phyloP scores from a whole-genome alignment of 176 grass and related monocot genomes.

The Oryza meridionalis region DNA sequence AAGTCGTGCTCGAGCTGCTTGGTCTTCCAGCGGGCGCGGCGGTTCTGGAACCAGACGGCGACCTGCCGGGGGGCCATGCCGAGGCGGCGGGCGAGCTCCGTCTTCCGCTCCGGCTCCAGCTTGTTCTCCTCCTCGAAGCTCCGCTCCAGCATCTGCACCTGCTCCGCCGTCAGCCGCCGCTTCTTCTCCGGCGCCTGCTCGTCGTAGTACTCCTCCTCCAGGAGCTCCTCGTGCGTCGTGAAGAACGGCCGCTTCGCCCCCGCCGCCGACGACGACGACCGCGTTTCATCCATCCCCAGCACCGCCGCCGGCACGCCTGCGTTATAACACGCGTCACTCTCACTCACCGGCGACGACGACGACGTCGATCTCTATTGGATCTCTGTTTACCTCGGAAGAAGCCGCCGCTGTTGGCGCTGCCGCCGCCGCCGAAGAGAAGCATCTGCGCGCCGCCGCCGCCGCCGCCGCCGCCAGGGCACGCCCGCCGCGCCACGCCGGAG shows the following conservation, averaged over 20 bases:
- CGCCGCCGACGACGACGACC: background rate
- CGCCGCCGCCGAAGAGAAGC: conserved; percentile 58
- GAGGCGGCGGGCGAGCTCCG: conserved; percentile 70
- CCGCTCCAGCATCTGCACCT: conserved; percentile 70
- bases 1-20: conserved; percentile 96
- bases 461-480: background rate
- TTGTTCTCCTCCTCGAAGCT: conserved; percentile 93
- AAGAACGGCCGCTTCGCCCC: conserved; percentile 69
- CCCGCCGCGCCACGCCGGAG: conserved; percentile 38
- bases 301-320: conserved; percentile 60
- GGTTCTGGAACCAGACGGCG: conserved; percentile 97
- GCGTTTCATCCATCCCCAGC: conserved; percentile 54
- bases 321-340: background rate
- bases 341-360: background rate
- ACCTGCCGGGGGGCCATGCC: conserved; percentile 92
- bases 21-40: conserved; percentile 89
- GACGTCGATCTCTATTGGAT: background rate
- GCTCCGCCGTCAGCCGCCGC: conserved; percentile 83
- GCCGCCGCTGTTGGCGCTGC: conserved; percentile 48
- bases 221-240: conserved; percentile 77
- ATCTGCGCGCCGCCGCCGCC: conserved; percentile 45
- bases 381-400: conserved; percentile 54
- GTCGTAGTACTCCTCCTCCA: conserved; percentile 97
- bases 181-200: conserved; percentile 89
- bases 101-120: conserved; percentile 91